These are phyloP conservation scores for Mollisia scopiformis DNA, from an alignment of 2,329 filamentous ascomycete species.

Conservation along the genomic window DNA sequence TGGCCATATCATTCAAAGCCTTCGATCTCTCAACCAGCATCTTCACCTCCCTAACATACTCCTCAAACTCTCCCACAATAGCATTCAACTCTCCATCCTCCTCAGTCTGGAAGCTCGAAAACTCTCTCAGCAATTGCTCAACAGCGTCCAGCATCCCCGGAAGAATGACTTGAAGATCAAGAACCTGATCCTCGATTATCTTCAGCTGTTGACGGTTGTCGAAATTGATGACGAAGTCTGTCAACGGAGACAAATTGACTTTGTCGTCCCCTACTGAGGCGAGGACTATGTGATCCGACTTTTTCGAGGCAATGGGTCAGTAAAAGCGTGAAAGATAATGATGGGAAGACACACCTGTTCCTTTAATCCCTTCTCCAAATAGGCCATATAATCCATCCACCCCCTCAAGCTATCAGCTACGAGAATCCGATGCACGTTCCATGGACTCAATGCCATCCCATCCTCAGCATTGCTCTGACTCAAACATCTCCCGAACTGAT, in stretches of 20 bases:
- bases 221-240: slow-evolving; percentile 23
- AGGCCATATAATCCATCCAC: slow-evolving; percentile 27
- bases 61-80: background rate
- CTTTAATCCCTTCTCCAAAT: slow-evolving; percentile 17
- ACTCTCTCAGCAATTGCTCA: slow-evolving; percentile 8
- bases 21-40: slow-evolving; percentile 16
- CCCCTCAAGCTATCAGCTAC: slow-evolving; percentile 21
- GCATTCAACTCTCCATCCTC: no score
- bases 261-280: slow-evolving; percentile 14
- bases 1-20: slow-evolving; percentile 15
- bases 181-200: slow-evolving; percentile 23
- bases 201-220: slow-evolving; percentile 27
- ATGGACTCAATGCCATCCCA: slow-evolving; percentile 3
- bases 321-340: background rate
- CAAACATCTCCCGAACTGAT: slow-evolving; percentile 1
- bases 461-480: background rate
- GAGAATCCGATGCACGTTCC: slow-evolving; percentile 22
- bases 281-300: slow-evolving; percentile 14
- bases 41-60: slow-evolving; percentile 17
- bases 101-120: background rate
- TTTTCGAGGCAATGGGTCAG: background rate
- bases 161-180: slow-evolving; percentile 27
- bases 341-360: slow-evolving; percentile 3
- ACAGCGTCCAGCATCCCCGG: slow-evolving; percentile 16
- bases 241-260: slow-evolving; percentile 18